Percentiles rank a stretch among this genome's conserved stretches.
phyloP scores from a whole-genome alignment of 441 rosid species.

The Brassica balearica region DNA sequence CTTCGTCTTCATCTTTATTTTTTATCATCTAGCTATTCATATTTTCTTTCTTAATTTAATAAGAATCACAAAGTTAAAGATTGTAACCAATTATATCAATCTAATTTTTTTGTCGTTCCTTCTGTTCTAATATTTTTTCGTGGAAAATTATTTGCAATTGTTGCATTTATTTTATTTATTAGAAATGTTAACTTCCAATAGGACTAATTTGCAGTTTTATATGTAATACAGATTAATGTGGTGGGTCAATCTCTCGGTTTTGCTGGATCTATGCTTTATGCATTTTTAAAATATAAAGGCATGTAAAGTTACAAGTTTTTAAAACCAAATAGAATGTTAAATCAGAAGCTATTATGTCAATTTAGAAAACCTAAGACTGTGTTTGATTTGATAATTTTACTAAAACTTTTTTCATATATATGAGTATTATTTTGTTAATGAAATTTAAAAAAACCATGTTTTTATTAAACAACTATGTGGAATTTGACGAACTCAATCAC shows the following conservation, averaged over 20 bases:
- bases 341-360: not conserved
- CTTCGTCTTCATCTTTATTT: no score
- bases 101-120: not conserved
- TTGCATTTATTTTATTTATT: not conserved
- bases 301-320: slow-evolving; percentile 1
- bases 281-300: slow-evolving; percentile 23
- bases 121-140: not conserved
- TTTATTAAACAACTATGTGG: no score
- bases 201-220: not conserved
- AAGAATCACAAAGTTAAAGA: no score
- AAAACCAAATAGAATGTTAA: not conserved
- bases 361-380: not conserved
- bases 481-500: no score
- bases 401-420: not conserved
- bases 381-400: not conserved
- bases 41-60: no score
- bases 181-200: not conserved
- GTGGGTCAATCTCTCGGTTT: slow-evolving; percentile 31
- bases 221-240: slow-evolving; percentile 30
- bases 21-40: no score
- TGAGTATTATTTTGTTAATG: no score
- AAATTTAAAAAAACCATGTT: no score
- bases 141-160: not conserved
- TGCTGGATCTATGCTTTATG: slow-evolving; percentile 25
- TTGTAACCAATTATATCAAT: no score